phyloP scores from a whole-genome alignment of 345 rosid genomes.

The Eutrema yunnanense region DNA sequence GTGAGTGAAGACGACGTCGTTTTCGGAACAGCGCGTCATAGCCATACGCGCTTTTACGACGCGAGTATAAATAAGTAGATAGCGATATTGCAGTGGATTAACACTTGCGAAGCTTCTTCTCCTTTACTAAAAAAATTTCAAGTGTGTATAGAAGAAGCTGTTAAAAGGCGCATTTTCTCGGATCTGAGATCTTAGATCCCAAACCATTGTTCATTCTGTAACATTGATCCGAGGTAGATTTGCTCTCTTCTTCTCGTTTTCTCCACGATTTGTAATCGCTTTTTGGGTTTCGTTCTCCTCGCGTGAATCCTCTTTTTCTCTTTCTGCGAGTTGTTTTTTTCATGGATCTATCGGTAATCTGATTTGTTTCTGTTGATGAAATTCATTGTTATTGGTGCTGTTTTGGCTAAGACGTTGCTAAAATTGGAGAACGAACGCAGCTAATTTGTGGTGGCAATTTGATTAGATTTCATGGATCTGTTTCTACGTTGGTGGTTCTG shows the following conservation, averaged over 20 bases:
- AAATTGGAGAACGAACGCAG: neutral
- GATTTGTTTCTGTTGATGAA: neutral
- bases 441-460: conserved; percentile 5
- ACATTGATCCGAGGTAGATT: conserved; percentile 25
- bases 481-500: neutral
- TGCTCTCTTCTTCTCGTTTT: neutral
- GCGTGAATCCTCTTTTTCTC: neutral
- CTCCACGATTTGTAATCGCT: neutral
- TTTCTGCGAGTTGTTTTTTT: neutral
- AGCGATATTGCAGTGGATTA: conserved; percentile 16
- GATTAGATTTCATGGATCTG: conserved; percentile 9
- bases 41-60: conserved; percentile 23
- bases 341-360: conserved; percentile 16
- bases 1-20: neutral
- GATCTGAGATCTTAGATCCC: conserved; percentile 39
- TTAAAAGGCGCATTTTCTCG: conserved; percentile 33
- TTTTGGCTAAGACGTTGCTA: neutral
- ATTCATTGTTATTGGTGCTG: neutral
- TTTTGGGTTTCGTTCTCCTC: conserved; percentile 8
- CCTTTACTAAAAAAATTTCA: conserved; percentile 18
- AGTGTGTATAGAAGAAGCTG: conserved; percentile 23
- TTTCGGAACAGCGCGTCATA: neutral
- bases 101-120: conserved; percentile 30
- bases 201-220: neutral
- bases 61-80: conserved; percentile 3